Base-by-base conservation (phyloP, 2,329 filamentous ascomycete species). In the Exophiala mesophila region DNA sequence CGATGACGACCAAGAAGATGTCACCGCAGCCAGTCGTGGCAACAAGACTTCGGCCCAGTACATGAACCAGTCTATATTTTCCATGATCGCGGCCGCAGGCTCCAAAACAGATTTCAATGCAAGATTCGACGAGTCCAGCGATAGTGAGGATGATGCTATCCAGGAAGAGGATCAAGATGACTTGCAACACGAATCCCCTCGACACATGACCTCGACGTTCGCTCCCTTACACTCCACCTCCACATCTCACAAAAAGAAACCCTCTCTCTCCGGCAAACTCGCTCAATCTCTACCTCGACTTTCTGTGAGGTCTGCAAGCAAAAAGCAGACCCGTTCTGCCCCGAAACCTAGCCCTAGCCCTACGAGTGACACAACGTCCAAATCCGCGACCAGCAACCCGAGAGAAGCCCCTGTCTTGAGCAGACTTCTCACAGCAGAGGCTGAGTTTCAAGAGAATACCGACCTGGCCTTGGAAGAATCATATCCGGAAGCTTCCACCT, bases 61-160 rank as follows among this genome's bases (percentile, higher is more conserved):
- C 58, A 87, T 94, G 81, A 92, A 95, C 64, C 89, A 95, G 71
- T 94, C 87, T 52, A 82, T 97, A 41, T 94, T 96, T 63, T 88
- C 88, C 40, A 78, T 97, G 66, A 89, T 97, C 54, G 86, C 89
- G 5, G 87, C 88, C 12, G 88, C 88, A 26, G 87, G 88, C 5
- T 89, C 87, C 20, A 80, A 80, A 45, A 82, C 85, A 38, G 84
- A 94, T 64, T 88, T 94, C 59, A 82, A 86, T 62, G 77, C 85
- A 45, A 78, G 85, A 26, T 90, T 92, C 62, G 84, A 88, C 58
- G 83, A 84, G 53, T 88, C 84, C 29, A 92, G 86, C 55, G 88
- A 90, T 55, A 88, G 88, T 52, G 83, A 86, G 35, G 74, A 67
- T n/a, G 72, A 73, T 13, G 64, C 45, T 15, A 24, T 18, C 5